phyloP scores from a whole-genome alignment of 2,329 filamentous ascomycete genomes.

The Pestalotiopsis sp. region DNA sequence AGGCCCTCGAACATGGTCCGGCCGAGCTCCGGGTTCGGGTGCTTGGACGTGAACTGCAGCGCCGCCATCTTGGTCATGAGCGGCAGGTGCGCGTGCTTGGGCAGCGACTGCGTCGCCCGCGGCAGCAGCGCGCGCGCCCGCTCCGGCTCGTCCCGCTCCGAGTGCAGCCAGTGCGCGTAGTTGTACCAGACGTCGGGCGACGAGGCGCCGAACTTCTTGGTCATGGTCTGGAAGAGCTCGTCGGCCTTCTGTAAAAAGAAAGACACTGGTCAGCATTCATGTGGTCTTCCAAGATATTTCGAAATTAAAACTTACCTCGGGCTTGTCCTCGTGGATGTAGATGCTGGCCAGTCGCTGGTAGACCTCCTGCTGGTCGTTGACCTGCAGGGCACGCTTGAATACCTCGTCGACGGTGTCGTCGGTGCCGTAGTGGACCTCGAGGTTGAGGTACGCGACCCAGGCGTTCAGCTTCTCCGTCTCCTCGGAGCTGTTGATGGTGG shows the following conservation, averaged over 20 bases:
- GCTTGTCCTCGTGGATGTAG: constrained; percentile 88
- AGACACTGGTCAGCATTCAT: constrained; percentile 26
- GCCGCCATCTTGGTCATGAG: constrained; percentile 87
- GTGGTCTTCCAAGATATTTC: background rate
- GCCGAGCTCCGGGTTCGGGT: constrained; percentile 85
- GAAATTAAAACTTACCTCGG: constrained; percentile 59
- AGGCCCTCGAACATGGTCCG: constrained; percentile 93
- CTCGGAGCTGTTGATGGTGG: constrained; percentile 87
- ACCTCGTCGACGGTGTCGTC: constrained; percentile 80
- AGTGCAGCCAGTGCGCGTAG: constrained; percentile 91
- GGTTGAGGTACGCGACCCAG: constrained; percentile 91
- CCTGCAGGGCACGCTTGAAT: constrained; percentile 90
- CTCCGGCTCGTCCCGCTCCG: constrained; percentile 67
- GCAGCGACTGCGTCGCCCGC: constrained; percentile 81
- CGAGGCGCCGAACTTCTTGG: constrained; percentile 85
- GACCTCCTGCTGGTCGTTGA: constrained; percentile 89
- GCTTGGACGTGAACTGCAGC: constrained; percentile 82
- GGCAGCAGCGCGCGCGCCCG: constrained; percentile 75
- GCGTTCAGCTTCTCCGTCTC: constrained; percentile 92
- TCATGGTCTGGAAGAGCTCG: constrained; percentile 78
- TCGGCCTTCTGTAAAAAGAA: constrained; percentile 72
- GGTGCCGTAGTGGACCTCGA: constrained; percentile 87
- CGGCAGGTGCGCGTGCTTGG: constrained; percentile 64
- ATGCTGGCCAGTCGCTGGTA: constrained; percentile 89
- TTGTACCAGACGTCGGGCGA: constrained; percentile 85